Evolutionary conservation across 495 filamentous ascomycete species (phyloP).

Genomic region (Cercophora sp.): DNA sequence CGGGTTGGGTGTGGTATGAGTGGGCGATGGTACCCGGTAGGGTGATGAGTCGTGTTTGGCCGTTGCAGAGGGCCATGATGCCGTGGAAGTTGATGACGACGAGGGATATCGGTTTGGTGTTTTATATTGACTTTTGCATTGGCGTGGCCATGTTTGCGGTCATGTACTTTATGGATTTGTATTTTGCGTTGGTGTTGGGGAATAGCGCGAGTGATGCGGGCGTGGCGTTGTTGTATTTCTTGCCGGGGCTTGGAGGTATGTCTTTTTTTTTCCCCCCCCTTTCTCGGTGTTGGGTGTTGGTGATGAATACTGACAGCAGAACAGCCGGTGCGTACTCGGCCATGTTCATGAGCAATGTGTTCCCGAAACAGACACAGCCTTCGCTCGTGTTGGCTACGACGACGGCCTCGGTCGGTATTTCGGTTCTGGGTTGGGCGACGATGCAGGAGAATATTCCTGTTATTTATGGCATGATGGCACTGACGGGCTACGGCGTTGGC

Average conservation of each 20-base stretch:
- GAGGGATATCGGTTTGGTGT: constrained; percentile 49
- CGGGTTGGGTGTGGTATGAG: constrained; percentile 51
- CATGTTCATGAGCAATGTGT: constrained; percentile 52
- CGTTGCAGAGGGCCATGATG: constrained; percentile 53
- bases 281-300: neutral
- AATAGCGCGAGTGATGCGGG: constrained; percentile 46
- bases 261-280: neutral
- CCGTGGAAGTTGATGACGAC: constrained; percentile 48
- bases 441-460: constrained; percentile 31
- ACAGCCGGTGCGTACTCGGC: constrained; percentile 50
- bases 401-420: constrained; percentile 44
- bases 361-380: constrained; percentile 52
- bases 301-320: neutral
- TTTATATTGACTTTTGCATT: constrained; percentile 50
- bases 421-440: constrained; percentile 47
- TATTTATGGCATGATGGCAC: constrained; percentile 57
- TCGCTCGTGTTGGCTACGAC: constrained; percentile 48
- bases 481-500: constrained; percentile 57
- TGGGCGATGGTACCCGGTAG: constrained; percentile 49
- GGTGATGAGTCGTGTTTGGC: constrained; percentile 38
- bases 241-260: constrained; percentile 42
- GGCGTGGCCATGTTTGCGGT: constrained; percentile 50
- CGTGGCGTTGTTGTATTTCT: constrained; percentile 45
- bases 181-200: constrained; percentile 52
- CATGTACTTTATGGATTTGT: constrained; percentile 60